Evolutionary conservation across 768 basidiomycete genomes (phyloP).

Genomic region (Trametes gibbosa): DNA sequence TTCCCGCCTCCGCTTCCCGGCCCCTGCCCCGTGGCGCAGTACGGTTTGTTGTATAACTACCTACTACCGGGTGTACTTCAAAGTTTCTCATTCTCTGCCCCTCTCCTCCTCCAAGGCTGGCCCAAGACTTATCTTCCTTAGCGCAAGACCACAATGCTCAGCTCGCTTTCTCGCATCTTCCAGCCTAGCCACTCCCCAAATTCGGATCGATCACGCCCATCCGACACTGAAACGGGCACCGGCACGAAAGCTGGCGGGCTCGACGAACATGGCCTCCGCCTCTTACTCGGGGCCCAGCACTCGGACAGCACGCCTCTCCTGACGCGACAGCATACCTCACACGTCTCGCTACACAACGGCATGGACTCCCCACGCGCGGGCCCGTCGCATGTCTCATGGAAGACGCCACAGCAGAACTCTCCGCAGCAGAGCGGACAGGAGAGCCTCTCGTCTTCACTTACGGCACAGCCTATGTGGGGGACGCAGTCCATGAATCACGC

Average conservation of each 20-base stretch:
- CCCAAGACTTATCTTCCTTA: background rate
- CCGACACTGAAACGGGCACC: background rate
- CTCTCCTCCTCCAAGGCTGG: background rate
- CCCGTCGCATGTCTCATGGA: slow-evolving; percentile 24
- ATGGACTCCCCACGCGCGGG: slow-evolving; percentile 4
- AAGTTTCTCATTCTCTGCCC: background rate
- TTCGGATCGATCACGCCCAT: slow-evolving; percentile 3
- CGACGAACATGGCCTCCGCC: background rate
- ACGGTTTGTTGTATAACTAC: slow-evolving; percentile 5
- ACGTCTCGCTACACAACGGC: slow-evolving; percentile 1
- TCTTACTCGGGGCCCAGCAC: background rate
- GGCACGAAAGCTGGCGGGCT: background rate
- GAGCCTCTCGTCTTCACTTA: slow-evolving; percentile 7
- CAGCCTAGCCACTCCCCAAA: slow-evolving; percentile 8
- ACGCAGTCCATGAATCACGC: slow-evolving; percentile 14
- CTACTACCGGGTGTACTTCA: background rate
- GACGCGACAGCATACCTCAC: slow-evolving; percentile 4
- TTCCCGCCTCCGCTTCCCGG: slow-evolving; percentile 13
- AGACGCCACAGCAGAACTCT: slow-evolving; percentile 10
- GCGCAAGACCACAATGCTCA: slow-evolving; percentile 11
- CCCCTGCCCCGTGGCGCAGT: slow-evolving; percentile 11
- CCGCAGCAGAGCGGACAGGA: slow-evolving; percentile 4
- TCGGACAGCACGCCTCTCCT: slow-evolving; percentile 15
- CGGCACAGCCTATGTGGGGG: slow-evolving; percentile 5
- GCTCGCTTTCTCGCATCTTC: slow-evolving; percentile 18